Evolutionary conservation across 2,329 filamentous ascomycete genomes (phyloP), one percentile per base, ranked within the genome.

Genomic region (Botryotinia globosa): DNA sequence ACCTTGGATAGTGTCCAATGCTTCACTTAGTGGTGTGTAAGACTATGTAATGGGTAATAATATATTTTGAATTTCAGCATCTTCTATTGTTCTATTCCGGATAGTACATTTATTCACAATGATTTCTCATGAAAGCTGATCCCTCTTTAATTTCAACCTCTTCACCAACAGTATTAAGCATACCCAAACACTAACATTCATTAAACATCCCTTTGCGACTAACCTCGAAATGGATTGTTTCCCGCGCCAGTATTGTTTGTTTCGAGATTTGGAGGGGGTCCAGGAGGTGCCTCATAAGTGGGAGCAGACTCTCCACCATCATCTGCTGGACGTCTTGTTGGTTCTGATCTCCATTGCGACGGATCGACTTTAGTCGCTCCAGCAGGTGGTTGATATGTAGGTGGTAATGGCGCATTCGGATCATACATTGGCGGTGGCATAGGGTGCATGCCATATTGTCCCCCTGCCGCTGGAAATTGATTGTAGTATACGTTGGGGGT

Each of bases 391-490:
- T 86, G 84, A 78, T 90, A 90, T 78, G 85, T 81, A 12, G 88
- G 88, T 72, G 88, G 87, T 42, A 87, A 82, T 22, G 81, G 77
- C 8, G 81, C 78, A 76, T 83, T 85, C 9, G 87, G 86, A 75
- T 90, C 88, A 79, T 90, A 90, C 70, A 88, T 85, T 68, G 81
- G 81, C 45, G 87, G 87, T 67, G 85, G 83, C 83, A 87, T 85
- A 69, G 84, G 77, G 74, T 87, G 81, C 86, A 89, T 88, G 75
- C 83, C 83, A 77, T 84, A 80, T 71, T 79, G 76, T 61, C 77
- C 80, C 70, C 74, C 68, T 45, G 59, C 68, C 39, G 77, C 74
- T 70, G 81, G 79, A 77, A 86, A 86, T 72, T 78, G 81, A 73
- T 76, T 82, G 78, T 83, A 85, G 71, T 78, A 81, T 72, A 78